A percentile compares a stretch with the other conserved stretches of the same genome.
Conservation (phyloP, 2,329 filamentous ascomycete genomes). For the Aureobasidium subglaciale region DNA sequence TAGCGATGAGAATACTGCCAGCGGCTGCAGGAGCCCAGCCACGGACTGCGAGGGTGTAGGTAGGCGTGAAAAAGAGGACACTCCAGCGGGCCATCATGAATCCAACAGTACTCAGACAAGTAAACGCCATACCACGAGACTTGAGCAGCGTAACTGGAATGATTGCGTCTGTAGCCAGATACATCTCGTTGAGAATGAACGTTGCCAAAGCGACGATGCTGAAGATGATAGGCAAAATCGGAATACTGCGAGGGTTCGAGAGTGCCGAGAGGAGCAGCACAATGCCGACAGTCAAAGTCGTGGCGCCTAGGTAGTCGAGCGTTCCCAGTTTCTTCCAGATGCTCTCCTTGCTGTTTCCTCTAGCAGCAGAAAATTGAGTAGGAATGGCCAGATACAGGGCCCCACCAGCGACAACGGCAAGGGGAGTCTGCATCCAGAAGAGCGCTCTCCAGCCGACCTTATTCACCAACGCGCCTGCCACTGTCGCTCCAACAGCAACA, state of each 20-base stretch:
- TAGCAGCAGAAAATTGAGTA: constrained; percentile 26
- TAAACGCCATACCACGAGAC: constrained; percentile 63
- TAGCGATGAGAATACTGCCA: constrained; percentile 71
- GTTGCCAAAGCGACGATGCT: constrained; percentile 52
- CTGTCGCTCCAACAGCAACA: constrained; percentile 62
- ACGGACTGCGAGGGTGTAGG: constrained; percentile 70
- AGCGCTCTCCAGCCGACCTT: constrained; percentile 65
- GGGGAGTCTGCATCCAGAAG: constrained; percentile 65
- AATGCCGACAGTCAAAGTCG: constrained; percentile 57
- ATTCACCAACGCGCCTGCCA: constrained; percentile 59
- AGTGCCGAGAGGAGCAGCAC: constrained; percentile 67
- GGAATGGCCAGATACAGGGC: constrained; percentile 62
- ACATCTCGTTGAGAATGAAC: constrained; percentile 57
- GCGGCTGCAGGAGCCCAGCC: constrained; percentile 62
- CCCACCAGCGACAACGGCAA: constrained; percentile 54
- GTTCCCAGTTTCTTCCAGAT: constrained; percentile 50
- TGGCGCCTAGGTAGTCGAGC: constrained; percentile 69
- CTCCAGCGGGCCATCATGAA: constrained; percentile 78
- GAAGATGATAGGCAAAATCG: constrained; percentile 51
- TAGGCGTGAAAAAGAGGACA: constrained; percentile 72
- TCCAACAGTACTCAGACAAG: constrained; percentile 66
- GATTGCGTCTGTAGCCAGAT: constrained; percentile 60
- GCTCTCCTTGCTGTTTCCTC: constrained; percentile 30
- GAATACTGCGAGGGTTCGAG: constrained; percentile 54
- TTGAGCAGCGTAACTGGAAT: constrained; percentile 65